A percentile compares a stretch with the other conserved stretches of the same genome.
These are phyloP conservation scores for Moricandia arvensis DNA, from an alignment of 345 rosid species.

Conservation along the genomic window DNA sequence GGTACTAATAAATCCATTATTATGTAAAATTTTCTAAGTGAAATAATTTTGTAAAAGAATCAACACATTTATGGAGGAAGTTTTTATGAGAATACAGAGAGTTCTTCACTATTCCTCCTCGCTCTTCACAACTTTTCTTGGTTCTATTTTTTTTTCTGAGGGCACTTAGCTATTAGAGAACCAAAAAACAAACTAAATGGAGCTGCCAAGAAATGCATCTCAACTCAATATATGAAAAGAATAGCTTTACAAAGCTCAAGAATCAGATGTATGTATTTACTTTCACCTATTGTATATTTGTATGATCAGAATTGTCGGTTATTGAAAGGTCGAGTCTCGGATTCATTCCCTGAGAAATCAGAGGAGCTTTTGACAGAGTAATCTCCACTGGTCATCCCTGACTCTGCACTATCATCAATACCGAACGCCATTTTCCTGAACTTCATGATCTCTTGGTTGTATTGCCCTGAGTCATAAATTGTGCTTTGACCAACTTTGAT, in stretches of 20 bases:
- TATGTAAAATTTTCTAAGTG: background rate
- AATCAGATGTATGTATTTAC: conserved; percentile 16
- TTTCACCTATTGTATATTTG: conserved; percentile 26
- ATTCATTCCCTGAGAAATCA: conserved; percentile 43
- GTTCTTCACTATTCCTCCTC: conserved; percentile 30
- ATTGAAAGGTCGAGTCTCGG: conserved; percentile 36
- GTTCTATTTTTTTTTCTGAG: conserved; percentile 5
- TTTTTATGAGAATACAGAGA: conserved; percentile 12
- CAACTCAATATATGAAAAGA: background rate
- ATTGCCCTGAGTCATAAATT: conserved; percentile 72
- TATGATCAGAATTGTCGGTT: conserved; percentile 19
- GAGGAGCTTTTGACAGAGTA: conserved; percentile 40
- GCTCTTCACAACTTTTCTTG: conserved; percentile 8
- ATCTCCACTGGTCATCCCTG: conserved; percentile 51
- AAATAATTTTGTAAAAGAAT: conserved; percentile 16
- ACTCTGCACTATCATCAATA: conserved; percentile 45
- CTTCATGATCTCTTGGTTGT: conserved; percentile 66
- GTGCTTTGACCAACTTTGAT: conserved; percentile 84
- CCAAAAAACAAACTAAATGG: conserved; percentile 25
- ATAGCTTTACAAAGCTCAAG: conserved; percentile 29
- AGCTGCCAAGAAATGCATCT: conserved; percentile 34
- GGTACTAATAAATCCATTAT: conserved; percentile 6
- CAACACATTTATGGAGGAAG: conserved; percentile 19
- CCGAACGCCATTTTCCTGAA: conserved; percentile 75
- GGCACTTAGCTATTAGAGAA: conserved; percentile 16